These are phyloP conservation scores for Diaporthe citriasiana DNA, from an alignment of 2,329 filamentous ascomycete species.

Conservation along the genomic window DNA sequence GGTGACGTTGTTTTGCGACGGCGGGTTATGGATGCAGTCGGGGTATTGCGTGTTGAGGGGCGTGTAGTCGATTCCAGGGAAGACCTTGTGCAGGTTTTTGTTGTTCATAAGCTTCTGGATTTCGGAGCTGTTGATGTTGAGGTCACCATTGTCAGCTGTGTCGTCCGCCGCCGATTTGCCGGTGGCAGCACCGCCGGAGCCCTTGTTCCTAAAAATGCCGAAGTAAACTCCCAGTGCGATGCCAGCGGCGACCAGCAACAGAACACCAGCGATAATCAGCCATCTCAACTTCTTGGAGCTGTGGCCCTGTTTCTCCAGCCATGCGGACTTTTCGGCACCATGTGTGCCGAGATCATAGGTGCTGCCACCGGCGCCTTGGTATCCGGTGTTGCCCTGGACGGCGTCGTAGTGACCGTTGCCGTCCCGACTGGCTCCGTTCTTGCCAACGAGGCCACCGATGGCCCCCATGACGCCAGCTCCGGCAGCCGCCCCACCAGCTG, in stretches of 20 bases:
- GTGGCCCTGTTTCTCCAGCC: constrained; percentile 70
- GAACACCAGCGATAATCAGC: constrained; percentile 75
- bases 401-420: constrained; percentile 70
- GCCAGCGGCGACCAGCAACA: constrained; percentile 75
- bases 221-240: constrained; percentile 83
- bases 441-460: constrained; percentile 56
- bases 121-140: constrained; percentile 80
- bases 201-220: constrained; percentile 73
- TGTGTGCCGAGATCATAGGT: constrained; percentile 51
- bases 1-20: constrained; percentile 95
- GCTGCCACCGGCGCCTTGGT: constrained; percentile 49
- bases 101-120: constrained; percentile 89
- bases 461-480: constrained; percentile 58
- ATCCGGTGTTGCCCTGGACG: constrained; percentile 56
- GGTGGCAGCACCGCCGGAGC: constrained; percentile 46
- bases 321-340: constrained; percentile 74
- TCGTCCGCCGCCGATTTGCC: constrained; percentile 72
- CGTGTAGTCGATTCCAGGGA: constrained; percentile 96
- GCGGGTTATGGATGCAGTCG: constrained; percentile 80
- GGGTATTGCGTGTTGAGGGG: constrained; percentile 93
- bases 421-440: constrained; percentile 46
- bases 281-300: constrained; percentile 78
- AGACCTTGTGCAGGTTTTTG: constrained; percentile 87
- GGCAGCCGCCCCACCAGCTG: constrained; percentile 61
- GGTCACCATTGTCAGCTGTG: constrained; percentile 73